Percentiles rank a stretch among this genome's conserved stretches.
These are phyloP conservation scores for Lentinus brumalis DNA, from an alignment of 768 basidiomycete species.

Conservation along the genomic window DNA sequence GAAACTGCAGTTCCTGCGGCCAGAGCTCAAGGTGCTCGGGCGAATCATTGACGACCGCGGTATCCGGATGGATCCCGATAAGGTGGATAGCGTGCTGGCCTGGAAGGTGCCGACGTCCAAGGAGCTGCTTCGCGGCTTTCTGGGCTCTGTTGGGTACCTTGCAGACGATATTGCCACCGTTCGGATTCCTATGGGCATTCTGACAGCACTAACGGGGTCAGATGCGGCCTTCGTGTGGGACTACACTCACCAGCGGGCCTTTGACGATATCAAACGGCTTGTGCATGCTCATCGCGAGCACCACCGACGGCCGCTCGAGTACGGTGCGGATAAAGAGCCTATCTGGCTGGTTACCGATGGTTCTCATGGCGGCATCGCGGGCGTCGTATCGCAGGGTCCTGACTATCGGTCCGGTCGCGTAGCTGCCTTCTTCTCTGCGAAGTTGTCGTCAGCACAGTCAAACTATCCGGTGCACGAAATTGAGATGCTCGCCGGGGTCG, in stretches of 20 bases:
- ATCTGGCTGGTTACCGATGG: conserved; percentile 29
- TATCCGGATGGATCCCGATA: conserved; percentile 32
- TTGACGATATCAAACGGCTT: conserved; percentile 29
- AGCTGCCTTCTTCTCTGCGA: conserved; percentile 31
- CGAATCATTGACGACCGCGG: conserved; percentile 30
- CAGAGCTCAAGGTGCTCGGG: conserved; percentile 33
- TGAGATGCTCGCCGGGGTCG: conserved; percentile 8
- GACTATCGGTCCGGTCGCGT: conserved; percentile 14
- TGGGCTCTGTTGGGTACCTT: conserved; percentile 38
- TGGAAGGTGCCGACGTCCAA: conserved; percentile 32
- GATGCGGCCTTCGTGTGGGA: conserved; percentile 24
- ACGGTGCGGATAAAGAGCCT: conserved; percentile 10
- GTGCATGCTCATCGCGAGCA: conserved; percentile 17
- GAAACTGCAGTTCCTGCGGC: conserved; percentile 38
- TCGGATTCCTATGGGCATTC: conserved; percentile 41
- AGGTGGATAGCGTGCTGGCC: conserved; percentile 26
- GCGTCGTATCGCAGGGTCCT: conserved; percentile 25
- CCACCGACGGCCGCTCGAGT: conserved; percentile 22
- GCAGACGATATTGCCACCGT: conserved; percentile 36
- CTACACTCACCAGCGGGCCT: conserved; percentile 30
- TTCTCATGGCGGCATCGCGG: conserved; percentile 21
- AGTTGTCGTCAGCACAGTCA: conserved; percentile 27
- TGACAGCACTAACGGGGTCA: conserved; percentile 26
- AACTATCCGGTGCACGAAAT: conserved; percentile 32
- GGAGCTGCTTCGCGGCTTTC: conserved; percentile 35